Evolutionary conservation across 1,139 yeast genomes (phyloP), one percentile per base, ranked within the genome.

Genomic region (Debaryomyces subglobosus): DNA sequence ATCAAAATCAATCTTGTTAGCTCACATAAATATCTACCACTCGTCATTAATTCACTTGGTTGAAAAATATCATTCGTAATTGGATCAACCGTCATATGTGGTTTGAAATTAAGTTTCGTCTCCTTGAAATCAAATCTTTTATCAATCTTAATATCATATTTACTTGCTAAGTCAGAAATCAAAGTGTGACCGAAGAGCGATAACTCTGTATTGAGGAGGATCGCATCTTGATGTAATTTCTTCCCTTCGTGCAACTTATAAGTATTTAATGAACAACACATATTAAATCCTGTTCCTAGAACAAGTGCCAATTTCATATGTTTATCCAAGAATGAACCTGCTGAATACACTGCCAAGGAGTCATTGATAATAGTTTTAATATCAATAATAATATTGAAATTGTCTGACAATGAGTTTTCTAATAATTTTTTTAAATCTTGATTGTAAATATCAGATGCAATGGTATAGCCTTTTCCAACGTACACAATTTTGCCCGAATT

Each of bases 21-120:
- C 57, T 82, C 86, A 9, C 83, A 81, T 46, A 82, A 67, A 60
- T 82, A 82, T 54, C 86, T 66, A 1, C 86, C 86, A 43, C 82
- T 70, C 34, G 82, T 73, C 69, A 80, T 66, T 50, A 78, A 65
- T 58, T 82, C 86, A 40, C 74, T 63, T 1, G 86, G 86, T 59
- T 82, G 86, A 57, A 78, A 77, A 35, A 79, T 65, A 8, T 63
- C 60, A 16, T 62, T 52, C n/a, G 63, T 57, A 3, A 38, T 37
- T 3, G 69, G 69, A 49, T 72, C 78, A 6, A 60, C 52, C 6
- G 57, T 51, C 73, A 72, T 66, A 58, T 64, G 74, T 18, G 76
- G 64, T 49, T 65, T 57, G 55, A 68, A 74, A 35, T 53, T 55
- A 48, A 60, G 54, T 46, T 59, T 63, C 16, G 53, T 52, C 6